Base-by-base conservation (phyloP, 768 basidiomycete species). In the Trametes cubensis region DNA sequence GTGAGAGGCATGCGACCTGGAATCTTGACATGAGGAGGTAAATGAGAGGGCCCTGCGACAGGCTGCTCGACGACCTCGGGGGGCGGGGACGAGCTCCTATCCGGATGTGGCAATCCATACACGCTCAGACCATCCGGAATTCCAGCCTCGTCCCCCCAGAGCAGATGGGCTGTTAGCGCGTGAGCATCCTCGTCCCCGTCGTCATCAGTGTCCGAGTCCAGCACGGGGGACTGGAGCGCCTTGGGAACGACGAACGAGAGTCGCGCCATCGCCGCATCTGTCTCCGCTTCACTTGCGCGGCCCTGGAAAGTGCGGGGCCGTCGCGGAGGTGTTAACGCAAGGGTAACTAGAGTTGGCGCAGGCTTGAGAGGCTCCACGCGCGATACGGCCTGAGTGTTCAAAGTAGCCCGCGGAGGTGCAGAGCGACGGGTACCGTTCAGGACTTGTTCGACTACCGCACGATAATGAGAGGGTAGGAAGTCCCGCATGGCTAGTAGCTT, bases 91-190 rank as follows among this genome's bases (percentile, higher is more conserved):
- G 64, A 49, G 20, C 53, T 64, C 40, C 39, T 41, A n/a, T 51
- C 58, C 5, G 58, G 39, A 14, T 34, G 26, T 1, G 53, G 40
- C 3, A 58, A 18, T 1, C 56, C 55, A 14, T 44, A 45, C 10
- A 52, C 15, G 20, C 25, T 23, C 44, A 41, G 14, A 17, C 50
- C 10, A 2, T 42, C 46, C 6, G 57, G 60, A 4, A 78, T 71
- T 2, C 76, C 75, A 3, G 78, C 76, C 13, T 75, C 71, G 1
- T 69, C 66, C 0, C 81, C 84, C 61, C 88, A 90, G 3, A 89
- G 68, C 4, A 70, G 61, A 65, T 87, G 82, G 0, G 87, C 86
- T 7, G 83, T 86, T 54, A 79, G 75, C 17, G 79, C 84, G 20
- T 81, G 79, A n/a, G 80, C 83, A 49, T 80, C 77, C 45, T 74